Conservation (phyloP, 108 stramenopile species). For the Fragilaria crotonensis region DNA sequence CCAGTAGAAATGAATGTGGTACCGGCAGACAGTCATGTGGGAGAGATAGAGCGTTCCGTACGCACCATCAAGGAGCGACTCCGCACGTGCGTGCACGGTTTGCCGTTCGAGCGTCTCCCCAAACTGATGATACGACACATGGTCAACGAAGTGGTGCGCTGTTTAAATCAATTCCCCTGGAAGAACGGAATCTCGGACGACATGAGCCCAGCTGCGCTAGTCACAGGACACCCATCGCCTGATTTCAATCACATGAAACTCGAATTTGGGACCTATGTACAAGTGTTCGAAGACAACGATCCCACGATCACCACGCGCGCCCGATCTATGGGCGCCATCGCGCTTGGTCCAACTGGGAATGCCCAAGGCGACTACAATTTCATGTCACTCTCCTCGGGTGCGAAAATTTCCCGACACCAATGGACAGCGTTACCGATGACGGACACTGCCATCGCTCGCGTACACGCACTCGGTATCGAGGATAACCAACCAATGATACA, state of each 20-base stretch:
- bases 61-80: no score
- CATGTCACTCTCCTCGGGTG: conserved; percentile 12
- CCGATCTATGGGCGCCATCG: conserved; percentile 21
- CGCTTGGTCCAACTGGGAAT: conserved; percentile 14
- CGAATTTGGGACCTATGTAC: conserved; percentile 29
- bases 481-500: no score
- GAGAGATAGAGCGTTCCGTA: no score
- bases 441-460: no score
- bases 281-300: conserved; percentile 22
- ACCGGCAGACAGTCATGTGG: no score
- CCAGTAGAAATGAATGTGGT: no score
- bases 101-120: no score
- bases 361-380: conserved; percentile 28
- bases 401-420: conserved; percentile 5
- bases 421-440: conserved; percentile 19
- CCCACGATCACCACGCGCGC: conserved; percentile 15
- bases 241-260: conserved; percentile 16
- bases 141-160: no score
- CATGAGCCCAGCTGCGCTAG: conserved; percentile 17
- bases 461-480: no score
- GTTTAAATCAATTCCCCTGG: no score
- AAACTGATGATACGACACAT: no score
- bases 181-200: conserved; percentile 24
- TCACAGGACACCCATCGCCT: not conserved
- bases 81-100: no score